phyloP scores from a whole-genome alignment of 306 rosid species.

The Lithocarpus polystachyus region DNA sequence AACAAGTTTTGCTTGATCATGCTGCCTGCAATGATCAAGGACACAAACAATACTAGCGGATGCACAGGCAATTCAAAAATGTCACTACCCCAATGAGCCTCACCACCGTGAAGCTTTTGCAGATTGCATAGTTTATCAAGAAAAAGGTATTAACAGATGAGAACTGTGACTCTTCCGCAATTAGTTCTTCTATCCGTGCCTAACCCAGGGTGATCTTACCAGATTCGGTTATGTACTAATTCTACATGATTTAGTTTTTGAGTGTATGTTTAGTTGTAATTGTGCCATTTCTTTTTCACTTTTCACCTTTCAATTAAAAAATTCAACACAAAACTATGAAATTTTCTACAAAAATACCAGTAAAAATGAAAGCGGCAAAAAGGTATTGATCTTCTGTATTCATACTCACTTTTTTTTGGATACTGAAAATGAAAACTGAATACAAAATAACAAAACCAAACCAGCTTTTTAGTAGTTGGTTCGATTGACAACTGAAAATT shows the following conservation, averaged over 20 bases:
- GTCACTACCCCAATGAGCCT: constrained; percentile 34
- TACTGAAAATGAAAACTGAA: too few relatives aligned
- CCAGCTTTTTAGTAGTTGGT: too few relatives aligned
- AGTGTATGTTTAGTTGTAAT: background rate
- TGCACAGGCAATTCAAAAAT: constrained; percentile 18
- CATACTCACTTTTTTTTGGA: too few relatives aligned
- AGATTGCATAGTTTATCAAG: constrained; percentile 89
- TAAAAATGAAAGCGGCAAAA: too few relatives aligned
- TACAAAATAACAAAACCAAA: too few relatives aligned
- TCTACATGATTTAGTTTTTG: background rate
- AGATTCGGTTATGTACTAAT: constrained; percentile 26
- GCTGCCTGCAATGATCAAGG: too few relatives aligned
- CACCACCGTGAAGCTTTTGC: constrained; percentile 80
- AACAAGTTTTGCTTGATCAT: too few relatives aligned
- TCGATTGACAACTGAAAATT: too few relatives aligned
- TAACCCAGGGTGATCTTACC: constrained; percentile 19
- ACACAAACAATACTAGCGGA: constrained; percentile 6
- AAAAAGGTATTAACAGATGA: constrained; percentile 43
- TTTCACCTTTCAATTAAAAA: background rate
- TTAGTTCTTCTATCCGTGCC: constrained; percentile 9
- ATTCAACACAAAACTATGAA: too few relatives aligned
- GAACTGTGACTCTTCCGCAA: constrained; percentile 20
- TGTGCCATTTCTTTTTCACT: background rate
- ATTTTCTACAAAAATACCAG: too few relatives aligned
- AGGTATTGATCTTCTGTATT: too few relatives aligned